phyloP scores from a whole-genome alignment of 2,329 filamentous ascomycete genomes.

The Aureobasidium sp. region DNA sequence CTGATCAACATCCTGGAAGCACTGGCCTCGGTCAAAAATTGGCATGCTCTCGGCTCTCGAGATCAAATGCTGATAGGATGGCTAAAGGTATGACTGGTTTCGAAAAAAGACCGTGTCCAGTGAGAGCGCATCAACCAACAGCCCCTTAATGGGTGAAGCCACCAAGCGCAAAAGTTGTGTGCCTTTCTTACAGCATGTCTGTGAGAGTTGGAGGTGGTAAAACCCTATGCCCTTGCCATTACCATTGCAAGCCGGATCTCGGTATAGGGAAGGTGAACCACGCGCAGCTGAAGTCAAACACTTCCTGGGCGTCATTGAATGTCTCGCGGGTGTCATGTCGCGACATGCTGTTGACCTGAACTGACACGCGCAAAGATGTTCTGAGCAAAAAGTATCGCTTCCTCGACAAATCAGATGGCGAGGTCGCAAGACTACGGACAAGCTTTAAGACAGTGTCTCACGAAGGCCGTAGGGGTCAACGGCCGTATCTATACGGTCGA shows the following conservation, averaged over 20 bases:
- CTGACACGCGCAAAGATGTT: neutral
- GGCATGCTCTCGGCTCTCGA: too few species aligned
- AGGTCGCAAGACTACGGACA: neutral
- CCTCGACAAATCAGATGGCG: neutral
- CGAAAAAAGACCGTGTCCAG: too few species aligned
- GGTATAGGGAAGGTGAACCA: neutral
- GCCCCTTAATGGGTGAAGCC: too few species aligned
- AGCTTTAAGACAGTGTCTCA: constrained; percentile 12
- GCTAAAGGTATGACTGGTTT: too few species aligned
- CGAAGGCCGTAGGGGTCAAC: neutral
- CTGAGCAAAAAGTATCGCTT: neutral
- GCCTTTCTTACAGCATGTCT: too few species aligned
- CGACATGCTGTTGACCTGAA: neutral
- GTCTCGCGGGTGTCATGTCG: constrained; percentile 2
- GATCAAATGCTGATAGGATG: too few species aligned
- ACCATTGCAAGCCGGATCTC: neutral
- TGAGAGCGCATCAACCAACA: too few species aligned
- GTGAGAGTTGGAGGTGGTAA: too few species aligned
- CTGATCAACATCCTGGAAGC: too few species aligned
- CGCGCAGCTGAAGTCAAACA: constrained; percentile 1
- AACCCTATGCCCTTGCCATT: neutral
- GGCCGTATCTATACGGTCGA: neutral
- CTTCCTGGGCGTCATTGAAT: neutral
- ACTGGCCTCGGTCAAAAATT: too few species aligned
- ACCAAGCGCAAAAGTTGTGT: too few species aligned